phyloP scores from a whole-genome alignment of 1,284 basidiomycete genomes.

The Paramarasmius palmivorus region DNA sequence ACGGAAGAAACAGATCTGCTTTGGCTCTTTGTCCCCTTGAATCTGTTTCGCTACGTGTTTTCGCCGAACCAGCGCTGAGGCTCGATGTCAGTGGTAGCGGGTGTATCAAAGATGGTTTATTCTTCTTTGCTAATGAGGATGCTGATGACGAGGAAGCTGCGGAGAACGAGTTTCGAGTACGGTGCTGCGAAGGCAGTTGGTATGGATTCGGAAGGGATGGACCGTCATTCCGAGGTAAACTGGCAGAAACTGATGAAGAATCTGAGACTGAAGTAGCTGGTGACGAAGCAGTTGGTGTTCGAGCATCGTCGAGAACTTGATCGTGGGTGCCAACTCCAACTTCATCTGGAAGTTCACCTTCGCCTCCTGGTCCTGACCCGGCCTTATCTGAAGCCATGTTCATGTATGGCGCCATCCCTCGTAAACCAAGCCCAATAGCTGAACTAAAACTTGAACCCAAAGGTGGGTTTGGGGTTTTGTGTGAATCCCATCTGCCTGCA shows the following conservation, averaged over 20 bases:
- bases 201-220: conserved; percentile 4
- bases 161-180: conserved; percentile 60
- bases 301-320: background rate
- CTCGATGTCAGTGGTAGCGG: conserved; percentile 9
- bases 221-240: conserved; percentile 13
- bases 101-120: conserved; percentile 22
- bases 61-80: conserved; percentile 7
- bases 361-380: background rate
- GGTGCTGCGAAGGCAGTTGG: conserved; percentile 31
- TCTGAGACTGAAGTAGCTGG: background rate
- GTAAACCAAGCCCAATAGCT: background rate
- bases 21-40: conserved; percentile 10
- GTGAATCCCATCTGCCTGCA: conserved; percentile 79
- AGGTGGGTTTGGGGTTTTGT: conserved; percentile 70
- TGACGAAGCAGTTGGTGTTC: background rate
- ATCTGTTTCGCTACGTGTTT: background rate
- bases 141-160: conserved; percentile 35
- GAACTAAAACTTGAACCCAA: conserved; percentile 13
- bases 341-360: background rate
- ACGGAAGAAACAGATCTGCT: conserved; percentile 14
- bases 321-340: background rate
- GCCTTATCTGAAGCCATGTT: background rate
- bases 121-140: conserved; percentile 20
- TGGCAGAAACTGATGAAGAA: background rate
- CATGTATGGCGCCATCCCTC: background rate